These are phyloP conservation scores for Globisporangium spinosum DNA, from an alignment of 352 stramenopile genomes.

Conservation along the genomic window DNA sequence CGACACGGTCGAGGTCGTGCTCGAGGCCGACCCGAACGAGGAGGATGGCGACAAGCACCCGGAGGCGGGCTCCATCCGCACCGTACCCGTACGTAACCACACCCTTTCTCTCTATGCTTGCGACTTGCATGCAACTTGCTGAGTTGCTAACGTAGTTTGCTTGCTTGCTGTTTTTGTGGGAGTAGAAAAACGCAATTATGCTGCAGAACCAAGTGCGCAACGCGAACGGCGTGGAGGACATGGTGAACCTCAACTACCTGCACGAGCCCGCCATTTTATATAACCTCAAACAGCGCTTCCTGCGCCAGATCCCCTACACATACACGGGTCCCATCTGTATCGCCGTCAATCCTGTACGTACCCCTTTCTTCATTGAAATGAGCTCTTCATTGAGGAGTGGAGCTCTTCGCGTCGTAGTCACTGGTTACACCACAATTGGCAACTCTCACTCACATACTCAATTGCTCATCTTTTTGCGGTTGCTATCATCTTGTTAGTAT, in stretches of 20 bases:
- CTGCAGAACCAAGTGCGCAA: slow-evolving; percentile 63
- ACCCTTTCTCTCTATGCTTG: neutral
- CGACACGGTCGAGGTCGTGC: slow-evolving; percentile 75
- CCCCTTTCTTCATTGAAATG: neutral
- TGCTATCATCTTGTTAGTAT: slow-evolving; percentile 51
- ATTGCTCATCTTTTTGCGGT: slow-evolving; percentile 6
- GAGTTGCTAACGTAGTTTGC: slow-evolving; percentile 4
- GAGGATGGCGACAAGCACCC: slow-evolving; percentile 66
- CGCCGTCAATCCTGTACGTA: slow-evolving; percentile 93
- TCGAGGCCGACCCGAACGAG: slow-evolving; percentile 64
- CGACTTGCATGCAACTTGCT: neutral
- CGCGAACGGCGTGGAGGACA: slow-evolving; percentile 68
- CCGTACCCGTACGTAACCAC: slow-evolving; percentile 33
- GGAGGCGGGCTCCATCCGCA: slow-evolving; percentile 45
- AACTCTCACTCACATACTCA: neutral
- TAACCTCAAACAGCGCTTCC: slow-evolving; percentile 89
- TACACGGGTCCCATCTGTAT: slow-evolving; percentile 97
- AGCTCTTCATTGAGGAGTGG: neutral
- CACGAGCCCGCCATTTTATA: slow-evolving; percentile 91
- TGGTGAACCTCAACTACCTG: slow-evolving; percentile 89
- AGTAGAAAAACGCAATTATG: slow-evolving; percentile 72
- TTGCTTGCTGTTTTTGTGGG: slow-evolving; percentile 7
- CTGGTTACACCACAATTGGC: slow-evolving; percentile 8
- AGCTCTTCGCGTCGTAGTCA: neutral
- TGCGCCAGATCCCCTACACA: slow-evolving; percentile 92